Evolutionary conservation across 306 rosid species (phyloP).

Genomic region (Glycyrrhiza uralensis): DNA sequence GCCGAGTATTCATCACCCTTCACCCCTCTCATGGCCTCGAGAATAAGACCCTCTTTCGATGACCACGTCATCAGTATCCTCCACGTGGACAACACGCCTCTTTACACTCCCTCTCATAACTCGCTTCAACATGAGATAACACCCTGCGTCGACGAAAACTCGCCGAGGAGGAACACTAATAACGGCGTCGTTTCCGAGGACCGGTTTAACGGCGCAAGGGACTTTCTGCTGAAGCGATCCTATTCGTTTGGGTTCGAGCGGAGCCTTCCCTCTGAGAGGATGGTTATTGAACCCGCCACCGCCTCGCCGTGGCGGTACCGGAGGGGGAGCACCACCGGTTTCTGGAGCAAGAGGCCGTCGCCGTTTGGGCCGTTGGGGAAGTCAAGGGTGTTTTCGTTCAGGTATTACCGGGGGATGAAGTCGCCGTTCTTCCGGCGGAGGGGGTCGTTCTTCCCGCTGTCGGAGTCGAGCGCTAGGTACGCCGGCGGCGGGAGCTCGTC

Average conservation of each 20-base stretch:
- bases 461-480: constrained; percentile 83
- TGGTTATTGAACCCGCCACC: constrained; percentile 68
- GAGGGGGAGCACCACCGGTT: constrained; percentile 45
- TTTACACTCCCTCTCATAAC: constrained; percentile 23
- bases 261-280: constrained; percentile 65
- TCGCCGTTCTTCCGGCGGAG: constrained; percentile 82
- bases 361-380: constrained; percentile 79
- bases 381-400: constrained; percentile 69
- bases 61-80: constrained; percentile 51
- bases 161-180: constrained; percentile 42
- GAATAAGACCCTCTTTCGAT: constrained; percentile 78
- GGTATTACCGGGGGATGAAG: constrained; percentile 83
- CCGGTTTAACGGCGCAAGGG: constrained; percentile 44
- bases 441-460: constrained; percentile 69
- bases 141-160: constrained; percentile 56
- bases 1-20: constrained; percentile 83
- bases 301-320: constrained; percentile 80
- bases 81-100: constrained; percentile 51
- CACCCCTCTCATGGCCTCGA: constrained; percentile 78
- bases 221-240: constrained; percentile 72
- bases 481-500: constrained; percentile 65
- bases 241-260: constrained; percentile 91
- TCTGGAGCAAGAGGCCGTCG: constrained; percentile 77
- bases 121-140: constrained; percentile 54
- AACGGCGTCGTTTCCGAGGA: constrained; percentile 38